These are phyloP conservation scores for Ochetophila trinervis DNA, from an alignment of 306 rosid species.

Conservation along the genomic window DNA sequence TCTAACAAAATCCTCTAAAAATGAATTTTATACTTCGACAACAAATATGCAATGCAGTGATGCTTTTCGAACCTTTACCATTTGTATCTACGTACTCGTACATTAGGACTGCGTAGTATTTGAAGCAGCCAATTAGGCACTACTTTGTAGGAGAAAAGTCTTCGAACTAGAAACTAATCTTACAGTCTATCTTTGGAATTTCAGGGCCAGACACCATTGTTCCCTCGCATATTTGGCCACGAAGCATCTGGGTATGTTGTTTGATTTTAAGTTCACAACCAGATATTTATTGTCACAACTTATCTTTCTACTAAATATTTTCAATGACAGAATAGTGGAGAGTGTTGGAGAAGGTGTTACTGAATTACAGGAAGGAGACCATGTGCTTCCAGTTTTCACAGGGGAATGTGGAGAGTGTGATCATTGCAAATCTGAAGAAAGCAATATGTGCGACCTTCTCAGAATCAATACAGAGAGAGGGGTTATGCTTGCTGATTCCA, in stretches of 20 bases:
- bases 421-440: conserved; percentile 42
- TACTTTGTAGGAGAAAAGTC: no score
- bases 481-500: conserved; percentile 36
- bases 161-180: neutral
- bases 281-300: neutral
- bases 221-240: conserved; percentile 43
- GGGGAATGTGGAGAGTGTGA: conserved; percentile 39
- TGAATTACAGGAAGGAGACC: conserved; percentile 31
- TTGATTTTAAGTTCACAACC: neutral
- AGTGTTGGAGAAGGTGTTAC: conserved; percentile 41
- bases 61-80: no score
- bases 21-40: no score
- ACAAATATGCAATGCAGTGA: no score
- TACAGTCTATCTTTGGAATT: conserved; percentile 3
- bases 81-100: no score
- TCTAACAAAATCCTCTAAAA: no score
- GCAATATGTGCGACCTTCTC: conserved; percentile 39
- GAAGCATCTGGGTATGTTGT: conserved; percentile 41
- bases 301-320: no score
- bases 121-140: no score
- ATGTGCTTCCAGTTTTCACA: conserved; percentile 40
- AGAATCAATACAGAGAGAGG: conserved; percentile 33
- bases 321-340: conserved; percentile 32
- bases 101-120: no score
- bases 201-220: conserved; percentile 32